These are phyloP conservation scores for Dictyostelium capitatum DNA, from an alignment of 78 protist genomes.

Conservation along the genomic window DNA sequence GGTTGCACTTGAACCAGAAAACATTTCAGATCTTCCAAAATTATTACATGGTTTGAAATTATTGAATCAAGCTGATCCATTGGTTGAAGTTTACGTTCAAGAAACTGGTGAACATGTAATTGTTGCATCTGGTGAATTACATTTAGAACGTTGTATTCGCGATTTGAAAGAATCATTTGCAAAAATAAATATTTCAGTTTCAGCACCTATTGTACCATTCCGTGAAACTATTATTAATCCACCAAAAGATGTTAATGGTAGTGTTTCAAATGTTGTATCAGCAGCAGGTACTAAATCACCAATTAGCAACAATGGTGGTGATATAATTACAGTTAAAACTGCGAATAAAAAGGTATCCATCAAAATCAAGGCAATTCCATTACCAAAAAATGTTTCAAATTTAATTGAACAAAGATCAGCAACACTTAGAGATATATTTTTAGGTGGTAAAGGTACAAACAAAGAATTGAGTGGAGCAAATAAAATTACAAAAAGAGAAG, in stretches of 20 bases:
- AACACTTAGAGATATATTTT: slow-evolving; percentile 52
- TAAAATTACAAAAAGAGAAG: slow-evolving; percentile 59
- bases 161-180: slow-evolving; percentile 94
- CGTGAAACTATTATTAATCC: slow-evolving; percentile 89
- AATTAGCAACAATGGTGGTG: neutral
- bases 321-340: slow-evolving; percentile 35
- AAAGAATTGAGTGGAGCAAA: slow-evolving; percentile 23
- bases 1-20: slow-evolving; percentile 92
- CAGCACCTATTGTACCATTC: slow-evolving; percentile 95
- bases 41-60: slow-evolving; percentile 89
- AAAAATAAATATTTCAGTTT: slow-evolving; percentile 72
- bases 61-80: slow-evolving; percentile 96
- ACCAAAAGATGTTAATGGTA: neutral
- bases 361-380: slow-evolving; percentile 76
- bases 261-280: neutral
- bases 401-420: slow-evolving; percentile 73
- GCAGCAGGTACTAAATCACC: neutral
- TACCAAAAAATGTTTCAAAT: slow-evolving; percentile 73
- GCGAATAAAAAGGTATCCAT: slow-evolving; percentile 80
- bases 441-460: slow-evolving; percentile 63
- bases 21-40: slow-evolving; percentile 75
- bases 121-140: slow-evolving; percentile 95
- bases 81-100: slow-evolving; percentile 85
- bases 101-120: slow-evolving; percentile 97
- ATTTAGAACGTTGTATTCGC: slow-evolving; percentile 94